A percentile compares a stretch with the other conserved stretches of the same genome.
These are phyloP conservation scores for Claviceps sp. DNA, from an alignment of 2,329 filamentous ascomycete species.

Conservation along the genomic window DNA sequence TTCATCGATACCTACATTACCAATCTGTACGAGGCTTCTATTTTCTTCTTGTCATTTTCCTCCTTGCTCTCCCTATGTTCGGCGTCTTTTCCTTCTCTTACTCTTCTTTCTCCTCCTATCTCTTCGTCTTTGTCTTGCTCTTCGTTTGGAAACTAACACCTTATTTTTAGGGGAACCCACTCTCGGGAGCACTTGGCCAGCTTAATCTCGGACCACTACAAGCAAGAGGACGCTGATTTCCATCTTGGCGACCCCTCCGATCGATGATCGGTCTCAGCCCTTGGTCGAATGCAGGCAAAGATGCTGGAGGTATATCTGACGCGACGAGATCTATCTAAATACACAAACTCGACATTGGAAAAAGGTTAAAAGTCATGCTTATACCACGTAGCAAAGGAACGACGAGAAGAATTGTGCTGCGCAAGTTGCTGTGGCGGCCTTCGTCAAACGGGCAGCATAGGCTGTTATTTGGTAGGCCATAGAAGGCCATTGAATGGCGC, in stretches of 20 bases:
- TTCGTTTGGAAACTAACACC: background rate
- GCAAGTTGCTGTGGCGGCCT: constrained; percentile 3
- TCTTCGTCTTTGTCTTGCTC: background rate
- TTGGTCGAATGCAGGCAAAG: background rate
- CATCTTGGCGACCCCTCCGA: constrained; percentile 29
- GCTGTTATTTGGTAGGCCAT: background rate
- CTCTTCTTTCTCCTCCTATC: background rate
- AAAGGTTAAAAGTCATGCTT: background rate
- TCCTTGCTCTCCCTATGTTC: background rate
- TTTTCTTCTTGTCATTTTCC: background rate
- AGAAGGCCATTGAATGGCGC: background rate
- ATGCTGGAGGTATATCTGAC: background rate
- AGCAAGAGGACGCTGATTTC: constrained; percentile 55
- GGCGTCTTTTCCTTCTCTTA: background rate
- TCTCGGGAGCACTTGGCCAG: constrained; percentile 59
- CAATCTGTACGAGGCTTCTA: constrained; percentile 40
- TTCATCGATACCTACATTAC: constrained; percentile 73
- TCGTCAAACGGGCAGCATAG: constrained; percentile 7
- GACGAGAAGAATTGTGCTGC: background rate
- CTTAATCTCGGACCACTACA: constrained; percentile 64
- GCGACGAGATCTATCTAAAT: background rate
- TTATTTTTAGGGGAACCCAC: constrained; percentile 44
- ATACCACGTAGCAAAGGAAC: background rate
- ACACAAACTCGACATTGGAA: background rate
- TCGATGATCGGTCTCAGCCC: constrained; percentile 3